A percentile compares a stretch with the other conserved stretches of the same genome.
phyloP scores from a whole-genome alignment of 2,329 filamentous ascomycete species.

The Sporothrix brasiliensis region DNA sequence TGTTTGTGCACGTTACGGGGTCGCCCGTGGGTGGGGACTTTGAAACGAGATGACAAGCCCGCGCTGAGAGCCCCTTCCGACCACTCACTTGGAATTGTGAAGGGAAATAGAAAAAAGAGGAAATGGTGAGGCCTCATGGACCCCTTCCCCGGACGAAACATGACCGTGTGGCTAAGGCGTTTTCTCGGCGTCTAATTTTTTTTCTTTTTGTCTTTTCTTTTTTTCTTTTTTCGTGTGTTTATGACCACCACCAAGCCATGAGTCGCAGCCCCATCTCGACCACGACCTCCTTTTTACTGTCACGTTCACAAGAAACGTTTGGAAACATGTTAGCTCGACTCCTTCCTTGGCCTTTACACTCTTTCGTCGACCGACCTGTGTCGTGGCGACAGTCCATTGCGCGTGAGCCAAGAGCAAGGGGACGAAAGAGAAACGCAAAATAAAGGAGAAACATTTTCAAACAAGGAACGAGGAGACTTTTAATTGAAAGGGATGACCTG shows the following conservation, averaged over 20 bases:
- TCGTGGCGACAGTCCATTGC: neutral
- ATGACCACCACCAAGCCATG: neutral
- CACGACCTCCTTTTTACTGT: neutral
- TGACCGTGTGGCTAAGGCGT: neutral
- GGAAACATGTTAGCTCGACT: conserved; percentile 30
- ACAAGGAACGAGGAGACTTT: conserved; percentile 19
- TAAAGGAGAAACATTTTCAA: conserved; percentile 28
- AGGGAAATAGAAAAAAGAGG: conserved; percentile 36
- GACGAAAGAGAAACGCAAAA: conserved; percentile 37
- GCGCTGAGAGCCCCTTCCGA: conserved; percentile 23
- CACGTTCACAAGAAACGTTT: conserved; percentile 20
- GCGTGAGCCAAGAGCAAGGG: conserved; percentile 29
- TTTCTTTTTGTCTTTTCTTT: too few species aligned
- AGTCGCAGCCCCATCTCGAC: neutral
- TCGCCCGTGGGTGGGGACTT: conserved; percentile 24
- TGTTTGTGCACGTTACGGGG: conserved; percentile 10
- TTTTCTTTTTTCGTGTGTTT: neutral
- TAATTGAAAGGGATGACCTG: neutral
- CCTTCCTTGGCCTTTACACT: neutral
- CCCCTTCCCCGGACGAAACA: conserved; percentile 22
- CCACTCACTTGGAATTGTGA: conserved; percentile 36
- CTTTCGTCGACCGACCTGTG: neutral
- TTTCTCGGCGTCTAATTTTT: neutral
- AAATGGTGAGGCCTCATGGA: conserved; percentile 11
- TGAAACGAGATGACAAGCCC: conserved; percentile 23